Base-by-base conservation (phyloP, 805 yeast species). In the Ogataea trehaloabstinens region DNA sequence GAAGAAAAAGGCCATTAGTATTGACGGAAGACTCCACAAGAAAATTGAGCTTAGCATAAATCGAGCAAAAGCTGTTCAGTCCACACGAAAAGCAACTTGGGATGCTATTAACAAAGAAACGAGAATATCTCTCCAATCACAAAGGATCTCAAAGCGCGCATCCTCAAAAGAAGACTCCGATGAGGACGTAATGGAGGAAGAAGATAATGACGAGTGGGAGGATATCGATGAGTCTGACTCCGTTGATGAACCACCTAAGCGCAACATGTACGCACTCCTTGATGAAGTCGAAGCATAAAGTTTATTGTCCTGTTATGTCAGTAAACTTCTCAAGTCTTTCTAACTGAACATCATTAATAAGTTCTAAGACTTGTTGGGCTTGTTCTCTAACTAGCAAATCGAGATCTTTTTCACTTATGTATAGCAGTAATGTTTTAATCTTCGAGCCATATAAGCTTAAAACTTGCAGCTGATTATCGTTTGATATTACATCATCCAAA, bases 11-110 rank as follows among this genome's bases (percentile, higher is more conserved):
- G 77, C 79, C 5, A 55, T 72, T 25, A 71, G 70, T 42, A 48
- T 80, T 19, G 71, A 70, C 19, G 85, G 82, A 24, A 71, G 73
- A 34, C 64, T 82, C 37, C 71, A 77, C 15, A 71, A 74, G 31
- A 84, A 82, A 56, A 81, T 83, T 28, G 75, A 75, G 46, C 78
- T 76, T 49, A 78, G 87, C 47, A 74, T 80, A 19, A 71, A 72
- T 33, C 73, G 87, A 53, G 81, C 86, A 17, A 80, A 70, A 50
- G 74, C 67, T 48, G 78, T 83, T 20, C 82, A 77, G 50, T 64
- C 60, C 16, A 69, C 82, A 8, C 71, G 93, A 60, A 83, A 82
- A 57, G 64, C 85, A 0, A 82, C 78, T 12, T 84, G 91, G 93
- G 89, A 82, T 35, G 64, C 70, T 31, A 80, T 82, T 38, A 84